phyloP scores from a whole-genome alignment of 768 basidiomycete species.

The Strobilomyces dryophilus region DNA sequence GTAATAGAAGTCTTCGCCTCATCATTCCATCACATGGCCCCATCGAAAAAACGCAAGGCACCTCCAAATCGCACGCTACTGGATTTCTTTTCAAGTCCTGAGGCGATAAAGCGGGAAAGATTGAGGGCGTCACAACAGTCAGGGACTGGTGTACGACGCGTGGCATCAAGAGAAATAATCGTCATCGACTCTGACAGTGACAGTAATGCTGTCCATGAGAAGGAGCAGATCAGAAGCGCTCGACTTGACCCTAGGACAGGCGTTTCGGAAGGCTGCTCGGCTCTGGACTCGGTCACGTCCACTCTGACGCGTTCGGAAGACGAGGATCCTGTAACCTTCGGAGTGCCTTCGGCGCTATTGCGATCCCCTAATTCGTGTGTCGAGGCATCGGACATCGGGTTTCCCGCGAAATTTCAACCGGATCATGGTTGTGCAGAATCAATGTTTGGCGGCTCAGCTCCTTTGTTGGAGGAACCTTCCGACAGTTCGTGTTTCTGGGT shows the following conservation, averaged over 20 bases:
- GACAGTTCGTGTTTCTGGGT: conserved; percentile 11
- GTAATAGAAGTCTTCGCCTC: background rate
- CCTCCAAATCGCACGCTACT: conserved; percentile 39
- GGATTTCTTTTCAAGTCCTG: conserved; percentile 39
- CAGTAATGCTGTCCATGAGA: conserved; percentile 6
- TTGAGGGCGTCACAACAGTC: conserved; percentile 4
- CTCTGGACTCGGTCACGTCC: background rate
- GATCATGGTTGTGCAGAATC: background rate
- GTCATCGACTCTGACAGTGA: conserved; percentile 65
- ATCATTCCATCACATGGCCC: conserved; percentile 27
- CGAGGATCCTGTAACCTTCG: conserved; percentile 11
- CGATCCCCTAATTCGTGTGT: background rate
- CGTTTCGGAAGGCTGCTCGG: background rate
- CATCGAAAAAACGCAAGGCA: conserved; percentile 33
- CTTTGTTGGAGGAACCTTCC: conserved; percentile 8
- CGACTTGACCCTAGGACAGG: background rate
- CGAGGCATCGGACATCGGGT: background rate
- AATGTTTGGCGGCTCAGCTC: conserved; percentile 19
- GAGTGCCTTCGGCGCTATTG: conserved; percentile 26
- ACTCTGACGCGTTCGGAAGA: background rate
- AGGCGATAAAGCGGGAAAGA: conserved; percentile 21
- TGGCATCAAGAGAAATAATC: conserved; percentile 41
- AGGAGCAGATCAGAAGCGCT: background rate
- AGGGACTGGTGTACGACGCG: background rate
- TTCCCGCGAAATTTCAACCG: background rate